Conservation (phyloP, 805 yeast genomes). For the Starmerella bombi region DNA sequence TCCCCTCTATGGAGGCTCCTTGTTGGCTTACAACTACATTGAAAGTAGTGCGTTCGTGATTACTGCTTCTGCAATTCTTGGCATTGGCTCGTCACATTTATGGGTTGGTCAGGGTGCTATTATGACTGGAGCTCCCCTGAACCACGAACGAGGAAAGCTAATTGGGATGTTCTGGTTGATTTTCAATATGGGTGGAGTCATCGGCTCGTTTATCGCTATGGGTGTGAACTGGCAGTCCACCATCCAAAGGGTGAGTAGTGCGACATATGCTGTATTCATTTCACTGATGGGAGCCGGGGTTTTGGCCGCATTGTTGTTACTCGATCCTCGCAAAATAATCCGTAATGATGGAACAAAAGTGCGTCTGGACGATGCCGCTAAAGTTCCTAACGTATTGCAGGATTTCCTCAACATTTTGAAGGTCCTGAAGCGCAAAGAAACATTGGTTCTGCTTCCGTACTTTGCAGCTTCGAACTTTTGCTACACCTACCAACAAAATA, state of each 20-base stretch:
- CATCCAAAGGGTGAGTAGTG: slow-evolving; percentile 32
- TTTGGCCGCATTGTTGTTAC: slow-evolving; percentile 23
- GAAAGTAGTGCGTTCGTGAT: slow-evolving; percentile 40
- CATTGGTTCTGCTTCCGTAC: slow-evolving; percentile 44
- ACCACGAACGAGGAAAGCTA: slow-evolving; percentile 38
- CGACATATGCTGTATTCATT: slow-evolving; percentile 44
- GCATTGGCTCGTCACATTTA: slow-evolving; percentile 40
- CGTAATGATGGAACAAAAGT: slow-evolving; percentile 14
- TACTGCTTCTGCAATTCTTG: slow-evolving; percentile 46
- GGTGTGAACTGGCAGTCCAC: slow-evolving; percentile 36
- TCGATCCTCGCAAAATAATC: slow-evolving; percentile 8
- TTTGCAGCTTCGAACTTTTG: slow-evolving; percentile 54
- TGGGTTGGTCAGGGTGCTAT: slow-evolving; percentile 52
- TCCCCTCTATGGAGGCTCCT: slow-evolving; percentile 40
- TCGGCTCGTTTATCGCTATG: slow-evolving; percentile 45
- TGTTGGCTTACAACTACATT: slow-evolving; percentile 37
- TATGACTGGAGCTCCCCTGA: slow-evolving; percentile 43
- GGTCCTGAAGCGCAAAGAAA: slow-evolving; percentile 31
- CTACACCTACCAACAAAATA: slow-evolving; percentile 52
- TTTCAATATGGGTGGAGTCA: slow-evolving; percentile 50
- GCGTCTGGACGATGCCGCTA: background rate
- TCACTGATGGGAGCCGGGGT: slow-evolving; percentile 40
- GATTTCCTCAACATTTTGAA: slow-evolving; percentile 32
- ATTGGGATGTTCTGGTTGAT: slow-evolving; percentile 47
- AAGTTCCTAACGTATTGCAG: slow-evolving; percentile 28